Evolutionary conservation across 345 rosid genomes (phyloP).

Genomic region (Reutealis trisperma): DNA sequence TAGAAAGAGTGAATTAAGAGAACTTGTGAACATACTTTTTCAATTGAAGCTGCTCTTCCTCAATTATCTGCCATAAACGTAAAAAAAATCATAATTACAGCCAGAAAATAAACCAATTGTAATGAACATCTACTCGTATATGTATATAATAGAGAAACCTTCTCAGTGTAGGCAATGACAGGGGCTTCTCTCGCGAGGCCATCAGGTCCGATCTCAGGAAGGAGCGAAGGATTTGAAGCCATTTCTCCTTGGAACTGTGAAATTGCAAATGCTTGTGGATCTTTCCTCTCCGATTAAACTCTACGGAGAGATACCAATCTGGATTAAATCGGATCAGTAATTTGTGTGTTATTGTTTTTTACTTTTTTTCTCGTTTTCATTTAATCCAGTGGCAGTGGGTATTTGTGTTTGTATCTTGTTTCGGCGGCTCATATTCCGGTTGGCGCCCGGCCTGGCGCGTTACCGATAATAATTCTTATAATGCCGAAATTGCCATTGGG

Average conservation of each 20-base stretch:
- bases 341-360: neutral
- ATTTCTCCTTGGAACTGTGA: constrained; percentile 24
- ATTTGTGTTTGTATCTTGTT: neutral
- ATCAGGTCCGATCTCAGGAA: constrained; percentile 83
- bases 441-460: neutral
- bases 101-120: constrained; percentile 2
- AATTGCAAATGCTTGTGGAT: neutral
- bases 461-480: neutral
- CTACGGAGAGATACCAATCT: neutral
- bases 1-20: neutral
- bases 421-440: neutral
- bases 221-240: constrained; percentile 65
- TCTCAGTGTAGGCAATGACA: constrained; percentile 87
- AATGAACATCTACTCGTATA: neutral
- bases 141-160: constrained; percentile 39
- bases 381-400: neutral
- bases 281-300: neutral
- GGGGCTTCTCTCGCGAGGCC: constrained; percentile 86
- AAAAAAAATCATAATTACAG: neutral
- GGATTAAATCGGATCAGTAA: neutral
- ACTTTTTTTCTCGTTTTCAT: neutral
- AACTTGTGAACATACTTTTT: constrained; percentile 50
- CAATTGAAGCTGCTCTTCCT: constrained; percentile 82
- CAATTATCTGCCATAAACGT: constrained; percentile 57
- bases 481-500: neutral